phyloP scores from a whole-genome alignment of 2,329 filamentous ascomycete species.

The Verticillium tricorpus region DNA sequence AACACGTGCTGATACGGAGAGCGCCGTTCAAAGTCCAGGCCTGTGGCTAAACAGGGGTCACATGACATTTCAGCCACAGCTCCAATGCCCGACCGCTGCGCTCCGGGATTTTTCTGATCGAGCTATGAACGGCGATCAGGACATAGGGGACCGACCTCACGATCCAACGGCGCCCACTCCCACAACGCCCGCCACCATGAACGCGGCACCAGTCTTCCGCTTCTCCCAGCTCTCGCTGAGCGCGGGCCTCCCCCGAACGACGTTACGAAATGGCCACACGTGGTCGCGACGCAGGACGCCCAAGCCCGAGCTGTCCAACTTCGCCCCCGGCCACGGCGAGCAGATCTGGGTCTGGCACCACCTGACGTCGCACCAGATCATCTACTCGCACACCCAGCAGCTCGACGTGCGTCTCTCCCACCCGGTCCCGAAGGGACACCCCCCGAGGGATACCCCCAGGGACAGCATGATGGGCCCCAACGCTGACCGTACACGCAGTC shows the following conservation, averaged over 20 bases:
- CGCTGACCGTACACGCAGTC: constrained; percentile 21
- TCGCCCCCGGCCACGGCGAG: constrained; percentile 45
- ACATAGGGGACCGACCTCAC: neutral
- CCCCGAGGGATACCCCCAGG: neutral
- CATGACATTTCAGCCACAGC: constrained; percentile 8
- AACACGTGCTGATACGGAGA: neutral
- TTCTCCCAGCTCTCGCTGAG: constrained; percentile 36
- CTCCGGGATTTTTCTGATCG: constrained; percentile 12
- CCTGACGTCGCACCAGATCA: constrained; percentile 42
- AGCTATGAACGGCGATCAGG: neutral
- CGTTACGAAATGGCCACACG: constrained; percentile 33
- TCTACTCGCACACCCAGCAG: constrained; percentile 45
- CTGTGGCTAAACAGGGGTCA: neutral
- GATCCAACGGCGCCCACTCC: neutral
- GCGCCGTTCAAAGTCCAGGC: neutral
- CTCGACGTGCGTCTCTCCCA: constrained; percentile 35
- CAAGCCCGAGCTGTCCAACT: constrained; percentile 16
- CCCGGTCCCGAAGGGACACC: neutral
- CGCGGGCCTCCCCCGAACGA: constrained; percentile 31
- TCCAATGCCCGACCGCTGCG: constrained; percentile 6
- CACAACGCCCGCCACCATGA: constrained; percentile 28
- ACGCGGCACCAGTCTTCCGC: constrained; percentile 26
- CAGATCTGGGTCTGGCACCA: constrained; percentile 53
- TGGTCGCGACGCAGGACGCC: constrained; percentile 14
- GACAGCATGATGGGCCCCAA: too few relatives aligned